Base-by-base conservation (phyloP, 2,329 filamentous ascomycete species). In the Cadophora gregata region DNA sequence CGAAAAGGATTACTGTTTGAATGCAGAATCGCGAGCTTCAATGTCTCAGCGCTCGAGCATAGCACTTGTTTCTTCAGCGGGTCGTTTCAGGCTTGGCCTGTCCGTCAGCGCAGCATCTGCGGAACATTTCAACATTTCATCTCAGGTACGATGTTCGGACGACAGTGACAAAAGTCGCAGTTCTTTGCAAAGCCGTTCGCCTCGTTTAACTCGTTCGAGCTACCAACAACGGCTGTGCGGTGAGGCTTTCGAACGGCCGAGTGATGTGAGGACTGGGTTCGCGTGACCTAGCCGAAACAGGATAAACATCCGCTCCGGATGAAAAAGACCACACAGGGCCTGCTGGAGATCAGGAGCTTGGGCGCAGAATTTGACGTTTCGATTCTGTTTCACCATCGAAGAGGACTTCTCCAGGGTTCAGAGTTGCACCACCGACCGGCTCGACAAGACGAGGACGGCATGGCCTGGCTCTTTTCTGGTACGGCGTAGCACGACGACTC, bases 341-440 rank as follows among this genome's bases (percentile, higher is more conserved):
- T 58, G 53, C 42, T 58, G 53, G 53, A 58, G 53, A 58, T 58
- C 53, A 58, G 53, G 53, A 58, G 53, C 25, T 24, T 14, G 53
- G 31, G 53, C 53, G 53, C 31, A 36, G 53, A 58, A 25, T 47
- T 50, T 19, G 38, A 62, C 19, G 69, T 72, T 72, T 72, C 70
- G 63, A 65, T 66, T 64, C 38, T 67, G 70, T 72, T 72, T 72
- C 70, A 70, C 64, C 24, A 47, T 59, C 3, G 42, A 59, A 59
- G 31, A 27, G 38, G 10, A 45, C 36, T 19, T 14, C 36, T 59
- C 36, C 24, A 27, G 36, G 36, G 21, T 38, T 10, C 16, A 25
- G 48, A 51, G 27, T 51, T 51, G 21, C 48, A 24, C 48, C n/a
- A n/a, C n/a, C n/a, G n/a, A n/a, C n/a, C 24, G 48, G 25, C 42